Evolutionary conservation across 495 filamentous ascomycete genomes (phyloP).

Genomic region (Alectoria sarmentosa): DNA sequence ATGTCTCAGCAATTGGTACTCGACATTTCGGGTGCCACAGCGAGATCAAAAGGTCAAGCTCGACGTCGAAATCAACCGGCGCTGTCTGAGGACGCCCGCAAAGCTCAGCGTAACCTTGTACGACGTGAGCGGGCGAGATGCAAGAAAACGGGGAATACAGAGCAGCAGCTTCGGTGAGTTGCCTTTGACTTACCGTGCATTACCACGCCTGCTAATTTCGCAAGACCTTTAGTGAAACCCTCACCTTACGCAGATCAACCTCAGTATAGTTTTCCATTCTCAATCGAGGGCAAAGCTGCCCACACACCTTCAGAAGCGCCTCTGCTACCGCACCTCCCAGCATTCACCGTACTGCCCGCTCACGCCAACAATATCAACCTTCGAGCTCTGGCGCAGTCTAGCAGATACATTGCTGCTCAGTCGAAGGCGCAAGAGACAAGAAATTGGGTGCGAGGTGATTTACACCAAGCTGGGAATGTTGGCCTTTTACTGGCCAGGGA

Average conservation of each 20-base stretch:
- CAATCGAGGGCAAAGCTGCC: not conserved
- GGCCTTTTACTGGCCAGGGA: not conserved
- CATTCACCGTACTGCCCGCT: not conserved
- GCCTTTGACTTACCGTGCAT: no score
- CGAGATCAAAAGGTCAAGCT: slow-evolving; percentile 15
- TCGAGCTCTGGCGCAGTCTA: not conserved
- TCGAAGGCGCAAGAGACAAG: not conserved
- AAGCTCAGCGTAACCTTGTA: not conserved
- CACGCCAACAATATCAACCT: not conserved
- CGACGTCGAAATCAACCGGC: not conserved
- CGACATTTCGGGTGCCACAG: slow-evolving; percentile 1
- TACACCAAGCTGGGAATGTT: not conserved
- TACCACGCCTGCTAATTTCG: not conserved
- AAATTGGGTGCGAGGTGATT: not conserved
- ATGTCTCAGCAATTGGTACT: slow-evolving; percentile 13
- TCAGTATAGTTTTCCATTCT: not conserved
- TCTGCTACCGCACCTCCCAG: not conserved
- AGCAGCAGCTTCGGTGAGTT: not conserved
- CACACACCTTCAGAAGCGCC: no score
- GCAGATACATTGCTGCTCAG: not conserved
- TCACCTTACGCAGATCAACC: not conserved
- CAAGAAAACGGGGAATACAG: not conserved
- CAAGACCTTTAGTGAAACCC: not conserved
- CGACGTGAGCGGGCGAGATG: not conserved
- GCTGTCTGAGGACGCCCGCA: slow-evolving; percentile 1